Evolutionary conservation across 2,329 filamentous ascomycete species (phyloP).

Genomic region (Raffaelea albimanens): DNA sequence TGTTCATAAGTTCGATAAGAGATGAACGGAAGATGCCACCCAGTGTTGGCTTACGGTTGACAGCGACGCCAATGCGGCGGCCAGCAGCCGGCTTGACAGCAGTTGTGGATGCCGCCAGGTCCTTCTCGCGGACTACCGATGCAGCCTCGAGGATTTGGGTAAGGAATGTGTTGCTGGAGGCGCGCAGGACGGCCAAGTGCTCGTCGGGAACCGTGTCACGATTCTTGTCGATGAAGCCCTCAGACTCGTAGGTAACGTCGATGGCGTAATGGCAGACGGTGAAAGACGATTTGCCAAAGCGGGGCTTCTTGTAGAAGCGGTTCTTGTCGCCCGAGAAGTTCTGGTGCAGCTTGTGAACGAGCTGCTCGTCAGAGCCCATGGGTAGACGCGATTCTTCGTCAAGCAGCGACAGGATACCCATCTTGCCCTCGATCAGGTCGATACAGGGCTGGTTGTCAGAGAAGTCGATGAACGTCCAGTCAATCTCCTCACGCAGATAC

Average conservation of each 20-base stretch:
- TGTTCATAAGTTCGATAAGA: constrained; percentile 93
- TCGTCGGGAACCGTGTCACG: constrained; percentile 97
- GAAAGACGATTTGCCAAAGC: constrained; percentile 94
- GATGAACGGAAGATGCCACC: constrained; percentile 99
- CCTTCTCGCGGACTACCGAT: constrained; percentile 81
- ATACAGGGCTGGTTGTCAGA: constrained; percentile 99
- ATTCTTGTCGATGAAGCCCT: constrained; percentile 99
- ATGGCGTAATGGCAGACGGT: constrained; percentile 98
- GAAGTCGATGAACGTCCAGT: constrained; percentile 99
- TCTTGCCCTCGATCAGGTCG: constrained; percentile 92
- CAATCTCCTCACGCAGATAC: constrained; percentile 90
- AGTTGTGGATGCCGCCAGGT: constrained; percentile 53
- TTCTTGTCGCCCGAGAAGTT: constrained; percentile 87
- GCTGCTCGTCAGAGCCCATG: constrained; percentile 95
- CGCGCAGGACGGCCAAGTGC: constrained; percentile 85
- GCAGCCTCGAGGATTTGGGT: constrained; percentile 77
- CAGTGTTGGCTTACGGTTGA: constrained; percentile 91
- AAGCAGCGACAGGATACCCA: constrained; percentile 82
- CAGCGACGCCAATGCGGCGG: constrained; percentile 81
- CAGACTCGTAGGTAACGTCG: constrained; percentile 96
- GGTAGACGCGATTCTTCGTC: constrained; percentile 95
- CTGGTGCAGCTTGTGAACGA: constrained; percentile 91
- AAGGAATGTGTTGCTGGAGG: constrained; percentile 78
- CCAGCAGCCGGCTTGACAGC: constrained; percentile 74
- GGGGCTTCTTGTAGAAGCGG: constrained; percentile 96